Base-by-base conservation (phyloP, 495 filamentous ascomycete genomes). In the Aspergillus cristatus region DNA sequence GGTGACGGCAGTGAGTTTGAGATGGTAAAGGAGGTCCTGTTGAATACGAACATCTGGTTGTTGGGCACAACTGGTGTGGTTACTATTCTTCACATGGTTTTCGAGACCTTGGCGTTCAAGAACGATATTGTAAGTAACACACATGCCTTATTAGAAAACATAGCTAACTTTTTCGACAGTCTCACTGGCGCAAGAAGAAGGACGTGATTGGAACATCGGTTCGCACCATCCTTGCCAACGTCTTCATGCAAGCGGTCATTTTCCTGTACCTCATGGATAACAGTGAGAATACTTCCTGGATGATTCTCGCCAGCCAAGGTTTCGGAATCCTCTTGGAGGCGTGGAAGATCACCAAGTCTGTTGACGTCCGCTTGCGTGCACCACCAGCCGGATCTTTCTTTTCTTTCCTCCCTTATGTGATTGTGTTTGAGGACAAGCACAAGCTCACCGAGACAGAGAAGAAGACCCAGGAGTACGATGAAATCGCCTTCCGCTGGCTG, bases 151-250 rank as follows among this genome's bases (percentile, higher is more conserved):
- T n/a, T 34, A 10, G 12, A n/a, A 2, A 6, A 32, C 18, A n/a
- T 44, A 38, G 28, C 53, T 58, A 46, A 60, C 31, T 20, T 14
- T 29, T 28, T 14, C 25, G 20, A 48, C 29, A 71, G 68, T 74
- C 86, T 17, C 91, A 98, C 62, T 98, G 90, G 75, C 84, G 86
- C 50, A 95, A 97, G 66, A 98, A 98, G 84, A 98, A 98, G 67
- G 93, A 97, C 67, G 84, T 90, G 35, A 86, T 98, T 24, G 91
- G 91, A 38, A 86, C 94, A 18, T 94, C 87, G 6, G 82, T 98
- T 30, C 85, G 91, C 25, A 93, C 93, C 7, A 98, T 98, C 52
- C 70, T 98, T 28, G 90, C 85, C 44, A 98, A 97, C 52, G 90
- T 97, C 45, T 87, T 97, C 62, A 98, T 98, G 91, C 91, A 98